phyloP scores from a whole-genome alignment of 768 basidiomycete genomes.

The Hericium erinaceus region DNA sequence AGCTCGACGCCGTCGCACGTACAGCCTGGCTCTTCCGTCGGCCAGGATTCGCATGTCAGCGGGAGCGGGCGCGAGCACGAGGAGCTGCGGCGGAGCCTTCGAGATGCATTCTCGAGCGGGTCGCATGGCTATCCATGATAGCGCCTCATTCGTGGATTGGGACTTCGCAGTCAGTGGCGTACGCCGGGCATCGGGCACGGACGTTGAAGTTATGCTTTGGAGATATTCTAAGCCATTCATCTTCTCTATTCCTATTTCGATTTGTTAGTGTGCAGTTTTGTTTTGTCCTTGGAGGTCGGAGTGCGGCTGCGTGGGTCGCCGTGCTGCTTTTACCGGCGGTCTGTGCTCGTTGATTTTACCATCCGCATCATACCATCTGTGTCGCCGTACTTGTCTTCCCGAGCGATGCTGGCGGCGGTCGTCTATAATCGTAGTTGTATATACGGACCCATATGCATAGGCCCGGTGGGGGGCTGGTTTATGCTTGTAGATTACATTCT shows the following conservation, averaged over 20 bases:
- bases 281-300: background rate
- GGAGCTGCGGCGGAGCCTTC: slow-evolving; percentile 71
- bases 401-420: background rate
- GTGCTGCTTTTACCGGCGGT: background rate
- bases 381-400: background rate
- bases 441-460: background rate
- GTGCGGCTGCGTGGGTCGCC: background rate
- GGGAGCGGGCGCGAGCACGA: slow-evolving; percentile 54
- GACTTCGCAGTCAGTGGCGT: background rate
- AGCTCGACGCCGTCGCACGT: slow-evolving; percentile 59
- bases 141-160: background rate
- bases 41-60: slow-evolving; percentile 39
- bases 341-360: background rate
- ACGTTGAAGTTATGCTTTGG: background rate
- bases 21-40: slow-evolving; percentile 61
- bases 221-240: slow-evolving; percentile 3
- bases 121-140: slow-evolving; percentile 30
- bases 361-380: background rate
- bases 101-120: slow-evolving; percentile 69
- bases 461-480: background rate
- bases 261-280: background rate
- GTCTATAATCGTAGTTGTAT: background rate
- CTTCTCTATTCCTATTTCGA: background rate
- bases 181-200: background rate
- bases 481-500: background rate